Evolutionary conservation across 225 moss, liverwort and hornwort species (phyloP).

Genomic region (Thuidium tamariscinum): DNA sequence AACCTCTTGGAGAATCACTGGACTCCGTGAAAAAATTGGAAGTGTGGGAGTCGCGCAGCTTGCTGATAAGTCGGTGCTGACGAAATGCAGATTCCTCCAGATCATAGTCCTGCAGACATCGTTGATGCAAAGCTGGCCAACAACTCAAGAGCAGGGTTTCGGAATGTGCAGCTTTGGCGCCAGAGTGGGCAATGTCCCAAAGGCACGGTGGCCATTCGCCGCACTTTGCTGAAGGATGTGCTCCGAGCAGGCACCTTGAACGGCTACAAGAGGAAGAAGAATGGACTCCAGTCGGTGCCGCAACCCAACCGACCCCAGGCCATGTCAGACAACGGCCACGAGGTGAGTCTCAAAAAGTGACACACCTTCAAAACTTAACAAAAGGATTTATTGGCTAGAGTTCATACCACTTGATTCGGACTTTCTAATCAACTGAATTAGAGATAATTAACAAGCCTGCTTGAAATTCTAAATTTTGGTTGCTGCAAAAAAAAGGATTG

Average conservation of each 20-base stretch:
- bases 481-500: too few species aligned
- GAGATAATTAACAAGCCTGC: neutral
- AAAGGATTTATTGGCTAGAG: too few species aligned
- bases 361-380: too few species aligned
- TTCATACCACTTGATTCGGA: too few species aligned
- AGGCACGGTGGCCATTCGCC: slow-evolving; percentile 39
- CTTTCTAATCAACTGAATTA: too few species aligned
- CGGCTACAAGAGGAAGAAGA: slow-evolving; percentile 6
- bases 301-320: neutral
- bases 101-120: neutral
- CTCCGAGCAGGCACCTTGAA: neutral
- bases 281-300: slow-evolving; percentile 2
- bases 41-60: neutral
- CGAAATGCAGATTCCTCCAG: neutral
- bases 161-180: slow-evolving; percentile 15
- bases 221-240: slow-evolving; percentile 12
- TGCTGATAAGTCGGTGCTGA: neutral
- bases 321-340: slow-evolving; percentile 21
- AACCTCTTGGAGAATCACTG: neutral
- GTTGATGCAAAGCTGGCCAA: neutral
- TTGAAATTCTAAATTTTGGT: neutral
- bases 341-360: neutral
- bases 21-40: neutral
- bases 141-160: neutral
- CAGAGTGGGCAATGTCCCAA: slow-evolving; percentile 20